Evolutionary conservation across 2,329 filamentous ascomycete genomes (phyloP), one percentile per base, ranked within the genome.

Genomic region (Fusarium tjaetaba): DNA sequence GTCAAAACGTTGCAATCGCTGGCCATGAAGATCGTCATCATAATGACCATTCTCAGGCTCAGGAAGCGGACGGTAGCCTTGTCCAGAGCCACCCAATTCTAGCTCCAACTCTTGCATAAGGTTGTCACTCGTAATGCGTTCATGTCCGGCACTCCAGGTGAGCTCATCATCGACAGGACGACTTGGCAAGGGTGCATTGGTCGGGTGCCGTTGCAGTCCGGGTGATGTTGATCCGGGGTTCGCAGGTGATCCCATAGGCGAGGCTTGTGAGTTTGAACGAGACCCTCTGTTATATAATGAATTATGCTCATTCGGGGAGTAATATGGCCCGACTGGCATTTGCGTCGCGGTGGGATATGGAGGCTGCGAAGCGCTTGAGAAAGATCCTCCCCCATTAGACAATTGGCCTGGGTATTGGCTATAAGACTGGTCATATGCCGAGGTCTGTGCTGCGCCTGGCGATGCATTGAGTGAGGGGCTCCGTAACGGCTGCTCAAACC

Each of bases 41-140:
- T 86, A 80, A 71, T 79, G 81, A 26, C 87, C 86, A 72, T 89
- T 88, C 65, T 82, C 77, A 13, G 85, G 82, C 34, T 82, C 81
- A 18, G 74, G 75, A 13, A 83, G 82, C 13, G 83, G 83, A 42
- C 82, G 82, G 18, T 83, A 82, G 30, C 71, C 70, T 41, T 76
- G 73, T 16, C 73, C 71, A 58, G 78, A 79, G 9, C 83, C 80
- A 7, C 84, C 84, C 49, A 90, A 77, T 72, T 89, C 87, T 15
- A 86, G 87, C 67, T 89, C 88, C 57, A 90, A 89, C 56, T 90
- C 88, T 61, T 89, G 83, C 76, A 90, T 88, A 38, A 90, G 85
- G 73, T 83, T 86, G 43, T 89, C 87, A 66, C 89, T 87, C 8
- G 83, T 82, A 16, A 82, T 68, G 48, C 81, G 82, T 53, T 87